phyloP scores from a whole-genome alignment of 805 yeast species.

The Wickerhamomyces kurtzmanii region DNA sequence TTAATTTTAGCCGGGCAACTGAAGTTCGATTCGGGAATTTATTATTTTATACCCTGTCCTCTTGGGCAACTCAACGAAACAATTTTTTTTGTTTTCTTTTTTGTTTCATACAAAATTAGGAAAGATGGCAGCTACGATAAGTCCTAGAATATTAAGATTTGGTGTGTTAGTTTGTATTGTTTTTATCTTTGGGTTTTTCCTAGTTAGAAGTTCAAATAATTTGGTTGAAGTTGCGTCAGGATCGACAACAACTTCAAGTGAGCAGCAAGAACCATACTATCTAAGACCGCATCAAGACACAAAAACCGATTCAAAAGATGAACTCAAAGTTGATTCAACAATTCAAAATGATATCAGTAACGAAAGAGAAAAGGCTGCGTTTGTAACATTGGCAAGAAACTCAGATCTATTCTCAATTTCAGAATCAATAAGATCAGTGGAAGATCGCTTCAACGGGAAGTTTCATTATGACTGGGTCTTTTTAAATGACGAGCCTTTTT shows the following conservation, averaged over 20 bases:
- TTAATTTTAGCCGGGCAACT: too few species aligned
- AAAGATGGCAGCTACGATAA: too few species aligned
- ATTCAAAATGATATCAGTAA: conserved; percentile 5
- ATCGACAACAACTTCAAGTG: neutral
- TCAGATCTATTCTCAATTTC: conserved; percentile 54
- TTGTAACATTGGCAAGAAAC: conserved; percentile 74
- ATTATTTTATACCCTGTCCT: too few species aligned
- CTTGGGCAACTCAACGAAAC: too few species aligned
- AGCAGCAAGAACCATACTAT: neutral
- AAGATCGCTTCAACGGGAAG: conserved; percentile 79
- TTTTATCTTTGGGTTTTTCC: too few species aligned
- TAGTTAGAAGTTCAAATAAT: too few species aligned
- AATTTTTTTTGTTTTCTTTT: too few species aligned
- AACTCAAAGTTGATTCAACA: neutral
- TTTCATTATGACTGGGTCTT: conserved; percentile 93
- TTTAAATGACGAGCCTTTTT: conserved; percentile 78
- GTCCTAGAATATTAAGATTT: too few species aligned
- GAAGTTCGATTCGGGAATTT: too few species aligned
- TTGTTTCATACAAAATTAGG: too few species aligned
- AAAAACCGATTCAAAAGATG: neutral
- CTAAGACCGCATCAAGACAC: neutral
- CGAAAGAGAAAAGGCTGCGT: conserved; percentile 59
- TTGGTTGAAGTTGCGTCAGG: too few species aligned
- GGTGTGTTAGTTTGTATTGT: too few species aligned
- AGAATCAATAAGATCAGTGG: conserved; percentile 65